Percentiles rank a stretch among this genome's conserved stretches.
Conservation (phyloP, 2,329 filamentous ascomycete genomes). For the Sporothrix inflata region DNA sequence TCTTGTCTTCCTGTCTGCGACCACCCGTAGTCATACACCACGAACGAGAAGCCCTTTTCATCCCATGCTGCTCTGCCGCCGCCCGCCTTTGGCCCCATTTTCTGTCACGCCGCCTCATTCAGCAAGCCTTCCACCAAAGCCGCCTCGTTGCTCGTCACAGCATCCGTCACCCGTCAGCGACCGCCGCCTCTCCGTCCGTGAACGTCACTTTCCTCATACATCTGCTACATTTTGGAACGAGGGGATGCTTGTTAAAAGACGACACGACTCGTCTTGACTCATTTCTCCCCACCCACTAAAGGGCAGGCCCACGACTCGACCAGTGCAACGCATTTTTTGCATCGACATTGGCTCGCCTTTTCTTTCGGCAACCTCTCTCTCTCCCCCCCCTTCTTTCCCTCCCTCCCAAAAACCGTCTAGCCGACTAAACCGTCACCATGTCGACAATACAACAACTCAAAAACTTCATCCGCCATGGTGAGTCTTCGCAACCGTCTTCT, state of each 20-base stretch:
- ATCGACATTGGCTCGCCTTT: background rate
- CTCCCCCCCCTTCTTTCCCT: background rate
- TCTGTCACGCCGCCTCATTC: background rate
- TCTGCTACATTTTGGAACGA: background rate
- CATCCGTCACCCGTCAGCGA: conserved; percentile 8
- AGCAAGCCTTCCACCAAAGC: background rate
- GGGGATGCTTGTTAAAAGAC: background rate
- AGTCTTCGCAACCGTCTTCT: conserved; percentile 33
- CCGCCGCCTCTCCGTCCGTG: background rate
- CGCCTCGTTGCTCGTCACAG: background rate
- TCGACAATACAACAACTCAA: conserved; percentile 91
- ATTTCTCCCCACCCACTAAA: background rate
- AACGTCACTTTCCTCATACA: background rate
- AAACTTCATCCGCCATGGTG: conserved; percentile 94
- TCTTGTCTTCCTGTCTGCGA: background rate
- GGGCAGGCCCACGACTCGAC: background rate
- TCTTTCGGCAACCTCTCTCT: background rate
- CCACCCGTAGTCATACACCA: conserved; percentile 4
- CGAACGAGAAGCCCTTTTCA: background rate
- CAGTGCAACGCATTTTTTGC: background rate
- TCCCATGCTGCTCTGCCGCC: background rate
- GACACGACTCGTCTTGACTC: conserved; percentile 8
- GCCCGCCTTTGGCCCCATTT: background rate
- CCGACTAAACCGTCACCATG: conserved; percentile 48
- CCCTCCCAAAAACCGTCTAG: background rate